Conservation (phyloP, 306 rosid species). For the Lagenaria siceraria region DNA sequence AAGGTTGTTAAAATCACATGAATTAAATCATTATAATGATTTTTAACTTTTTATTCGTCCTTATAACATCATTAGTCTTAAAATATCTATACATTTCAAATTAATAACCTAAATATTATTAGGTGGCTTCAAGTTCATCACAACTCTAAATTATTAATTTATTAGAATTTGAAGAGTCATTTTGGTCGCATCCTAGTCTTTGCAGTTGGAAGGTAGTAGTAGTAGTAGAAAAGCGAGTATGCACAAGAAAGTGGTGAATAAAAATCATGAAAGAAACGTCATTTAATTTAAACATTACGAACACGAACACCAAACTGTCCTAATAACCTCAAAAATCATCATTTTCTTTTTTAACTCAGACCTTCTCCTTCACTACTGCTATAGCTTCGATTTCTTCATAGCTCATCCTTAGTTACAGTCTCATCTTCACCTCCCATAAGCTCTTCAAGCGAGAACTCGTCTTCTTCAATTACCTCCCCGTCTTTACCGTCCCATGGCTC, state of each 20-base stretch:
- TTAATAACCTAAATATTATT: too few relatives aligned
- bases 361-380: background rate
- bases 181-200: too few relatives aligned
- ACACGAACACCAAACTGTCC: background rate
- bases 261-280: background rate
- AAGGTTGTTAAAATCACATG: too few relatives aligned
- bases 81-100: too few relatives aligned
- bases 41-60: too few relatives aligned
- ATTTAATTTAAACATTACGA: background rate
- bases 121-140: too few relatives aligned
- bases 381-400: conserved; percentile 17
- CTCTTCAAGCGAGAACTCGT: conserved; percentile 92
- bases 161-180: too few relatives aligned
- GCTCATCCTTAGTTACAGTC: conserved; percentile 48
- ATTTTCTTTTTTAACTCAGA: background rate
- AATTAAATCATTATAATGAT: too few relatives aligned
- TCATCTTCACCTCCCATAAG: conserved; percentile 91
- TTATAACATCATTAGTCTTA: too few relatives aligned
- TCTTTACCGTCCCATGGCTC: conserved; percentile 97
- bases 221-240: background rate
- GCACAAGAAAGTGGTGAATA: too few relatives aligned
- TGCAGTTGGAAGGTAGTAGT: background rate
- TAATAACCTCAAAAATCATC: background rate
- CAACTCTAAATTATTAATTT: too few relatives aligned
- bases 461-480: conserved; percentile 82